A percentile compares a stretch with the other conserved stretches of the same genome.
phyloP scores from a whole-genome alignment of 1,284 basidiomycete genomes.

The Ganoderma lingzhi region DNA sequence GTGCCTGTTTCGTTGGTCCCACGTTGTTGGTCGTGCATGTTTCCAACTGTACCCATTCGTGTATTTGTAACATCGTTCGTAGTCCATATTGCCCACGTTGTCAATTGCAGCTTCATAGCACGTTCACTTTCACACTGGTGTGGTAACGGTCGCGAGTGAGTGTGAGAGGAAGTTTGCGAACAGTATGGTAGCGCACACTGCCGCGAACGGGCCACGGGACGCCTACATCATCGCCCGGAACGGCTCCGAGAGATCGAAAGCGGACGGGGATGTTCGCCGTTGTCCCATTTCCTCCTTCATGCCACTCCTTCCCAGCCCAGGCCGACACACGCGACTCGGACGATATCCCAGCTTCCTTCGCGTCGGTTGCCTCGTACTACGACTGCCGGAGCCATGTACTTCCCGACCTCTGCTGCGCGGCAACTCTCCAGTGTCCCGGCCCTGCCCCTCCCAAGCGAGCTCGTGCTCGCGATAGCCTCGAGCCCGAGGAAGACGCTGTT shows the following conservation, averaged over 20 bases:
- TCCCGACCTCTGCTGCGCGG: constrained; percentile 79
- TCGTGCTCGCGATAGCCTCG: constrained; percentile 64
- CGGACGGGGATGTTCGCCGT: not conserved
- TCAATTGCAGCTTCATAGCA: constrained; percentile 15
- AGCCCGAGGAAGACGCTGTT: constrained; percentile 84
- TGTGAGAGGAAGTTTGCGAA: not conserved
- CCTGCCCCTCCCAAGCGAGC: constrained; percentile 68
- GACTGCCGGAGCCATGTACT: constrained; percentile 67
- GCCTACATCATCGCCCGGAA: constrained; percentile 11
- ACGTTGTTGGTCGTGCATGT: constrained; percentile 26
- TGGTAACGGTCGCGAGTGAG: not conserved
- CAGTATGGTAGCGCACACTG: not conserved
- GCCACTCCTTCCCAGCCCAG: constrained; percentile 19
- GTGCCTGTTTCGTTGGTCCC: constrained; percentile 6
- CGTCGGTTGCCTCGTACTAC: constrained; percentile 8
- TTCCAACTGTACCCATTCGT: constrained; percentile 31
- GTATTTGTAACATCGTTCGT: constrained; percentile 31
- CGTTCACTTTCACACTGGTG: constrained; percentile 7
- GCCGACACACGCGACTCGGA: constrained; percentile 15
- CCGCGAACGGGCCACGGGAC: constrained; percentile 1
- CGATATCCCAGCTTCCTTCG: constrained; percentile 6
- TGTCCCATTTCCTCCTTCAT: constrained; percentile 19
- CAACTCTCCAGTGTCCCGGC: constrained; percentile 73
- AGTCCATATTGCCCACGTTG: constrained; percentile 19
- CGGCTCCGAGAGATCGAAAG: not conserved